phyloP scores from a whole-genome alignment of 352 stramenopile species.

The Thraustochytrium sp. region DNA sequence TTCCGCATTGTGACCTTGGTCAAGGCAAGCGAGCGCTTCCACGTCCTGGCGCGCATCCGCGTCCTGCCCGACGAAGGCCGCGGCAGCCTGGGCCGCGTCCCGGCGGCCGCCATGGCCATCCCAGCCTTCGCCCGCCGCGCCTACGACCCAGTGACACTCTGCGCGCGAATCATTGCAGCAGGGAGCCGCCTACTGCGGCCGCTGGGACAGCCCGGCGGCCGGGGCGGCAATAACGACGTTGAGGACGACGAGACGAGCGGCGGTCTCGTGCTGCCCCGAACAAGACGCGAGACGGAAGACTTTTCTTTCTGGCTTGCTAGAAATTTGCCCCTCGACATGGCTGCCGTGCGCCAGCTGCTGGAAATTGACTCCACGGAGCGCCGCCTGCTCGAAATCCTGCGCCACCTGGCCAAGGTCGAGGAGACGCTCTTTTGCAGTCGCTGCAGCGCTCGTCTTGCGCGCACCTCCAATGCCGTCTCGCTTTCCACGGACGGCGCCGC shows the following conservation, averaged over 20 bases:
- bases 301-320: constrained; percentile 8
- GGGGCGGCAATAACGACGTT: no score
- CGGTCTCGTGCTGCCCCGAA: neutral
- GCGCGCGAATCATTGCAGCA: neutral
- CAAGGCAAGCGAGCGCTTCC: neutral
- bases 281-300: neutral
- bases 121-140: neutral
- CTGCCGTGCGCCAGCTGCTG: neutral
- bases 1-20: neutral
- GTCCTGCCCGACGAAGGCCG: neutral
- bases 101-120: neutral
- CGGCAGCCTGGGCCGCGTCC: neutral
- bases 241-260: neutral
- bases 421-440: neutral
- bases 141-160: neutral
- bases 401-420: neutral
- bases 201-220: no score
- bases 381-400: neutral
- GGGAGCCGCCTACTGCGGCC: neutral
- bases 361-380: neutral
- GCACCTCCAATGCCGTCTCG: neutral
- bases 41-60: neutral
- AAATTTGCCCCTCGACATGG: constrained; percentile 17
- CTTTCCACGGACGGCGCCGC: neutral
- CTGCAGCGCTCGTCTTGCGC: neutral